Base-by-base conservation (phyloP, 805 yeast species). In the Scheffersomyces amazonensis region DNA sequence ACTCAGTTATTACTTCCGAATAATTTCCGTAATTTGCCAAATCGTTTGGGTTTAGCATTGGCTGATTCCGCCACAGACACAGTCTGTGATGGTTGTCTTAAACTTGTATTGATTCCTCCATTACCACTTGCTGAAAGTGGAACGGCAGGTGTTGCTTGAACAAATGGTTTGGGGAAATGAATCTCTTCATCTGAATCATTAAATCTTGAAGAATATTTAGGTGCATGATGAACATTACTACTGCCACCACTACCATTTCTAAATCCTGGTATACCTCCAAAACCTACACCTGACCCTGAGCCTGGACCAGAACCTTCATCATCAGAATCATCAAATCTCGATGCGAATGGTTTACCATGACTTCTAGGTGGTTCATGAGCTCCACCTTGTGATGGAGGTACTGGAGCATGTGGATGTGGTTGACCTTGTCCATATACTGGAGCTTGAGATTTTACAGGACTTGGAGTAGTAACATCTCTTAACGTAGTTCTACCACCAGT, bases 111-210 rank as follows among this genome's bases (percentile, higher is more conserved):
- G 15, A 27, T 5, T 25, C 17, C 17, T 16, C 12, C 19, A 15
- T 7, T 10, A 29, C 10, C 19, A 16, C 7, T 29, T 6, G 5
- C 19, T 15, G 31, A 19, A 5, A 19, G 17, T 30, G 35, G 30
- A 7, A 34, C 35, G 10, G 24, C 34, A 12, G 4, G 36, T 28
- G 22, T 25, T 18, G 22, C 23, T 24, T 12, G 30, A 4, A 19
- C 16, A n/a, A 16, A 16, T 16, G 13, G 37, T 33, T 23, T 33
- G 22, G 28, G 24, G 36, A 31, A 31, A 23, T 36, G 29, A 12
- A 44, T 52, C 32, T 81, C 86, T 9, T 82, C 80, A 50, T 81
- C 86, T 2, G 85, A 80, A 52, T 82, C 88, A 6, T 66, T 68
- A 44, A 80, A 75, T 47, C 87, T 67, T 1, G 87, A 80, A 39